phyloP scores from a whole-genome alignment of 306 rosid species.

The Cyamopsis tetragonoloba region DNA sequence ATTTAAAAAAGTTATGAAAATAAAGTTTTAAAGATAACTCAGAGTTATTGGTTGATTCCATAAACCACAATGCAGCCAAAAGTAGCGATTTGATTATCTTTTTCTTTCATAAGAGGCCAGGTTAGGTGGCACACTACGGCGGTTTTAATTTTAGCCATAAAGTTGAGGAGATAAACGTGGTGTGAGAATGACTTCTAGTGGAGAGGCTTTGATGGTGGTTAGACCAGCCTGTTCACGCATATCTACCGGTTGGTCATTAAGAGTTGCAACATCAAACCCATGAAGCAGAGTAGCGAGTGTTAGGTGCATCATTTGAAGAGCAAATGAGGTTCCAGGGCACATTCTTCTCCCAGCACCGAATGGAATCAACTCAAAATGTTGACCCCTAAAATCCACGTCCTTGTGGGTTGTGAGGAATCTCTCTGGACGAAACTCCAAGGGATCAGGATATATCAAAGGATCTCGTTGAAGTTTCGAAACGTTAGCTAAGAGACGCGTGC shows the following conservation, averaged over 20 bases:
- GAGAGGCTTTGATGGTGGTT: slow-evolving; percentile 22
- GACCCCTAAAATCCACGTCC: not conserved
- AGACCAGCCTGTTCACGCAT: slow-evolving; percentile 17
- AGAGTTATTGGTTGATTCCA: no score
- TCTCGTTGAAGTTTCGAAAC: slow-evolving; percentile 41
- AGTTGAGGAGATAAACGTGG: not conserved
- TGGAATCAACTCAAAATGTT: slow-evolving; percentile 22
- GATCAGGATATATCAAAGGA: not conserved
- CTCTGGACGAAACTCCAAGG: slow-evolving; percentile 22
- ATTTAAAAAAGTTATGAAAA: no score
- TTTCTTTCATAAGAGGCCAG: no score
- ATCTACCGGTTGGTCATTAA: not conserved
- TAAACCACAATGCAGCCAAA: no score
- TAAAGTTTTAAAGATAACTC: no score
- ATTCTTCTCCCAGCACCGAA: slow-evolving; percentile 30
- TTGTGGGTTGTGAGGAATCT: slow-evolving; percentile 26
- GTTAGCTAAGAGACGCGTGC: slow-evolving; percentile 46
- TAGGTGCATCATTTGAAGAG: slow-evolving; percentile 9
- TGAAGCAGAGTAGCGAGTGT: slow-evolving; percentile 26
- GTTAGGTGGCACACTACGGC: no score
- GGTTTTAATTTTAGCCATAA: not conserved
- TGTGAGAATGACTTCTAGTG: slow-evolving; percentile 22
- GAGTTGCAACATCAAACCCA: slow-evolving; percentile 20
- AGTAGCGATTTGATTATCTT: no score
- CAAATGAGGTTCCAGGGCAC: slow-evolving; percentile 18